Conservation (phyloP, 2,329 filamentous ascomycete species). For the Penicillium sp. region DNA sequence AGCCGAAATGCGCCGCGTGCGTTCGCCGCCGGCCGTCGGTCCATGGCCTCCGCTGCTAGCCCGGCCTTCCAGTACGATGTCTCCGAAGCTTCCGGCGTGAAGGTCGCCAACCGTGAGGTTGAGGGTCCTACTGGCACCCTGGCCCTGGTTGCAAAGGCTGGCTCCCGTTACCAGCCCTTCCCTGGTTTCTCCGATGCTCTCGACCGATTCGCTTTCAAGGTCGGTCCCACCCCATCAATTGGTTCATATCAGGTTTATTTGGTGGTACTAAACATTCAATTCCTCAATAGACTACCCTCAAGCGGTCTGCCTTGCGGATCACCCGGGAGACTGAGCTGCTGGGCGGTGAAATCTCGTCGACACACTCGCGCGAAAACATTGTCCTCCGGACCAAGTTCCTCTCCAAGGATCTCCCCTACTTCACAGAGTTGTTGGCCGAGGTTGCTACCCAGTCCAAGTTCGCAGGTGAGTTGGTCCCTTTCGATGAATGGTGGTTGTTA, state of each 20-base stretch:
- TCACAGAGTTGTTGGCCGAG: constrained; percentile 91
- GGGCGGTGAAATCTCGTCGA: constrained; percentile 81
- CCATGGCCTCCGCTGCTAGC: constrained; percentile 63
- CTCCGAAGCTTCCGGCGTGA: constrained; percentile 80
- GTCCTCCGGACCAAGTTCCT: constrained; percentile 94
- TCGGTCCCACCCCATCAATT: constrained; percentile 42
- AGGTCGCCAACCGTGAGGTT: constrained; percentile 87
- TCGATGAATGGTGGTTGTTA: constrained; percentile 1
- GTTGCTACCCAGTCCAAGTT: constrained; percentile 86
- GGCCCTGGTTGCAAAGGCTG: constrained; percentile 88
- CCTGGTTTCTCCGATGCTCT: constrained; percentile 88
- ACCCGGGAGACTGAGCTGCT: constrained; percentile 93
- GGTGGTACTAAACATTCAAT: constrained; percentile 12
- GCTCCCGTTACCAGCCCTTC: constrained; percentile 85
- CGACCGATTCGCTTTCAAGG: constrained; percentile 97
- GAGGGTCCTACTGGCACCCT: constrained; percentile 86
- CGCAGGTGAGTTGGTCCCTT: constrained; percentile 51
- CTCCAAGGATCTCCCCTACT: constrained; percentile 93
- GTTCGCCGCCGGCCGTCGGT: constrained; percentile 57
- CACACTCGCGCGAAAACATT: constrained; percentile 90
- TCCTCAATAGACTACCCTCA: constrained; percentile 69
- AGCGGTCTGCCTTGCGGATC: constrained; percentile 87
- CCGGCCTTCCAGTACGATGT: constrained; percentile 84
- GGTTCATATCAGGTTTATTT: not conserved
- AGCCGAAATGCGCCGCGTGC: constrained; percentile 62